Percentiles rank a stretch among this genome's conserved stretches.
phyloP scores from a whole-genome alignment of 1,139 yeast species.

The Yueomyces sp. region DNA sequence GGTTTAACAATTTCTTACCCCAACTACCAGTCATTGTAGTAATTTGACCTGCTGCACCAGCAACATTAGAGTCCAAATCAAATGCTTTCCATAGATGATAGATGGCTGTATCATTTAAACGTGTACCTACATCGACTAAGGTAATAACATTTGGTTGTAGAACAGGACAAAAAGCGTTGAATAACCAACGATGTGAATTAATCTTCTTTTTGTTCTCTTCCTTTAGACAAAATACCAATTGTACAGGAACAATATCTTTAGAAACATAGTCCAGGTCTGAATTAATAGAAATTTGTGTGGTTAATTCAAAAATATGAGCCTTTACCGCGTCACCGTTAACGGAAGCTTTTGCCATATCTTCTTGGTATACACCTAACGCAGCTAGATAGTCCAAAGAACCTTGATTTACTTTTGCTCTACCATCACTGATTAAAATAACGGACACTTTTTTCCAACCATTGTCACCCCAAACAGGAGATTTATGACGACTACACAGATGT shows the following conservation, averaged over 20 bases:
- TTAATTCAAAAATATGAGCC: conserved; percentile 88
- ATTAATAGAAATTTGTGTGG: conserved; percentile 80
- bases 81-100: conserved; percentile 95
- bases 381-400: conserved; percentile 77
- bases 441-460: conserved; percentile 95
- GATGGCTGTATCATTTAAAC: conserved; percentile 71
- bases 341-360: conserved; percentile 85
- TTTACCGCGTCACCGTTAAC: conserved; percentile 84
- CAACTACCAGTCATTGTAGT: conserved; percentile 86
- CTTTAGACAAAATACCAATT: conserved; percentile 77
- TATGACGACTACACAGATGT: conserved; percentile 67
- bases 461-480: conserved; percentile 83
- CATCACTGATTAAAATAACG: conserved; percentile 83
- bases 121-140: conserved; percentile 84
- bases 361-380: conserved; percentile 93
- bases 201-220: conserved; percentile 83
- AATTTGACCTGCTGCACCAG: conserved; percentile 97
- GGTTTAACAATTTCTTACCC: conserved; percentile 70
- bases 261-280: conserved; percentile 73
- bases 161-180: conserved; percentile 83
- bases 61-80: conserved; percentile 89
- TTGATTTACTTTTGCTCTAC: conserved; percentile 74
- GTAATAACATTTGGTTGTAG: conserved; percentile 81
- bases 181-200: conserved; percentile 91
- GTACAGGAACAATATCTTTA: conserved; percentile 84